Evolutionary conservation across 2,329 filamentous ascomycete genomes (phyloP), one percentile per base, ranked within the genome.

Genomic region (Setomelanomma holmii): DNA sequence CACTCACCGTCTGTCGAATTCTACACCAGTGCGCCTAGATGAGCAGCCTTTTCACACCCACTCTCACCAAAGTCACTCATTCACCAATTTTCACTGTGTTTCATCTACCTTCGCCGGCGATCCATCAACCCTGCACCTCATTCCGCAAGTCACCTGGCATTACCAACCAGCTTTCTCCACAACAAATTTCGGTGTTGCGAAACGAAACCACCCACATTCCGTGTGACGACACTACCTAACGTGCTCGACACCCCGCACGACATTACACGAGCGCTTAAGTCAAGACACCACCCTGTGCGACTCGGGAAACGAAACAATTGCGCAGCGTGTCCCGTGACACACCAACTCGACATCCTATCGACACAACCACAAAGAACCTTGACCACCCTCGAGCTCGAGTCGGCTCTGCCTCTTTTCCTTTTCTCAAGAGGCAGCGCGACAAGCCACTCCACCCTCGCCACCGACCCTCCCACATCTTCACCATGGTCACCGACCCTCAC

Each of bases 401-500:
- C n/a, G n/a, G n/a, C n/a, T n/a, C n/a, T n/a, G n/a, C n/a, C n/a
- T n/a, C n/a, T n/a, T n/a, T n/a, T n/a, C n/a, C n/a, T n/a, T n/a
- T n/a, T n/a, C n/a, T n/a, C n/a, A n/a, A n/a, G n/a, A n/a, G n/a
- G n/a, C n/a, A n/a, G n/a, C n/a, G n/a, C n/a, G n/a, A n/a, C n/a
- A n/a, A n/a, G n/a, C n/a, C n/a, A n/a, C n/a, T n/a, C 24, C 6
- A 19, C 24, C 16, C 23, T 48, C 22, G 20, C 40, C 19, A 24
- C 20, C 20, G 20, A 6, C 39, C 14, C 14, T 14, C 10, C 27
- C 14, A 7, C 14, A 14, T 27, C 14, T 2, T 20, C 45, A 35
- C 14, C n/a, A 40, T 48, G 40, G 77, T 82, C 51, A 79, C 79
- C 56, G 84, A 86, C 63, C 83, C 83, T 20, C 78, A 76, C 42